Evolutionary conservation across 2,329 filamentous ascomycete genomes (phyloP), one percentile per base, ranked within the genome.

Genomic region (Chrysoporthe deuterocubensis): DNA sequence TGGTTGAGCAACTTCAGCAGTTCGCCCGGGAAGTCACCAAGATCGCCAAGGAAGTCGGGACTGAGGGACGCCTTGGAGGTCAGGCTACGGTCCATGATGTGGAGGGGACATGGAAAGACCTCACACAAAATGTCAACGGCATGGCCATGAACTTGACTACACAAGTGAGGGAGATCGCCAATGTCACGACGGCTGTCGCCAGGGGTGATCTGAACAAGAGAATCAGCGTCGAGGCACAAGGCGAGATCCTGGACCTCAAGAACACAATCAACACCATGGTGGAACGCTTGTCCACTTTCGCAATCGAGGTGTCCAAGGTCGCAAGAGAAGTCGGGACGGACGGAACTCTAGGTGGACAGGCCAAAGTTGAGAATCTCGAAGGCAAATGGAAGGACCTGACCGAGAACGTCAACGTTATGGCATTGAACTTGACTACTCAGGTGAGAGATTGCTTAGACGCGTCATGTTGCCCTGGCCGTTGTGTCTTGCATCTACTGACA

Each of bases 191-290:
- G 1, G 95, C 95, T 68, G 95, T 99, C 70, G 95, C 95, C 63
- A 92, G 92, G 78, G 95, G 95, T 76, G 95, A 99, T 80, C 83
- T 99, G 71, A 97, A 93, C 70, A 93, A 96, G 81, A 98, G 97
- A 83, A 97, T 99, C 76, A 92, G 93, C 70, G 93, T 97, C 71
- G 93, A 96, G 74, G 96, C 94, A 64, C 90, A 94, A 78, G 95
- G 95, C 75, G 96, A 99, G 81, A 98, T 99, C 74, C 82, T 96
- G 64, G 93, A 97, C 77, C 84, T 99, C 71, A 99, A 99, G 82
- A 93, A 94, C 75, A 99, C 95, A 8, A 98, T 98, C 83, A 98
- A 98, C 80, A 96, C 92, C 76, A 98, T 98, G 95, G 96, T 98
- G 77, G 95, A 98, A 79, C 94, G 97, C 75, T 85, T 98, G 57